Evolutionary conservation across 2,329 filamentous ascomycete species (phyloP).

Genomic region (Trichoderma cornu-damae): DNA sequence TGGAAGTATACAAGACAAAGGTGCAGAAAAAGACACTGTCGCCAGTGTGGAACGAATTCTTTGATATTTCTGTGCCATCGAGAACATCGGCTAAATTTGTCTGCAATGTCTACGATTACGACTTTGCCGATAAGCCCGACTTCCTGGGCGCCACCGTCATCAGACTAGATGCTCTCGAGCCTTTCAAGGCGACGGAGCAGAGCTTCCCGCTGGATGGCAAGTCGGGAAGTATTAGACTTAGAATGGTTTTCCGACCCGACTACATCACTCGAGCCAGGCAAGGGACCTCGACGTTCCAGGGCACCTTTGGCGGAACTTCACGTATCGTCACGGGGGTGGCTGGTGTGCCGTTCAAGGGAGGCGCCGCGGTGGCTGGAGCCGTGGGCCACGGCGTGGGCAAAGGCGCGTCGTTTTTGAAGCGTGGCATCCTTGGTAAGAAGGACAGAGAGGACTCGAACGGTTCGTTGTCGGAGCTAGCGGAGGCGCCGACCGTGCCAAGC

Average conservation of each 20-base stretch:
- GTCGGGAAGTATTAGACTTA: constrained; percentile 75
- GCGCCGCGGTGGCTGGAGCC: constrained; percentile 65
- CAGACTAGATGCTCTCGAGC: constrained; percentile 73
- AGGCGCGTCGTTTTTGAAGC: constrained; percentile 84
- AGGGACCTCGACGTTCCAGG: constrained; percentile 87
- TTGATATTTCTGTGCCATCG: constrained; percentile 77
- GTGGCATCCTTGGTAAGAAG: constrained; percentile 72
- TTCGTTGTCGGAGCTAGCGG: constrained; percentile 38
- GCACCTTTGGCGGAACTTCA: constrained; percentile 78
- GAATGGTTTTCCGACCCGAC: constrained; percentile 85
- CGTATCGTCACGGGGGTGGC: constrained; percentile 78
- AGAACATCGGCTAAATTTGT: constrained; percentile 79
- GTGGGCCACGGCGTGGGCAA: constrained; percentile 78
- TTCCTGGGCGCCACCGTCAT: constrained; percentile 75
- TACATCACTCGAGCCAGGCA: constrained; percentile 84
- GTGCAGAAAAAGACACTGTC: constrained; percentile 94
- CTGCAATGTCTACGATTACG: constrained; percentile 87
- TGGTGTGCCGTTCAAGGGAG: constrained; percentile 91
- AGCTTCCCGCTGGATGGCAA: constrained; percentile 78
- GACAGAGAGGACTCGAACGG: constrained; percentile 53
- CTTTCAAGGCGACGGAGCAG: constrained; percentile 75
- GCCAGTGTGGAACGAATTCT: constrained; percentile 93
- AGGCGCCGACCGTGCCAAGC: constrained; percentile 31
- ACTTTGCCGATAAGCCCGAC: constrained; percentile 93
- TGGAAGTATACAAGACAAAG: constrained; percentile 92